phyloP scores from a whole-genome alignment of 805 yeast genomes.

The Yamadazyma takamatsuzukensis region DNA sequence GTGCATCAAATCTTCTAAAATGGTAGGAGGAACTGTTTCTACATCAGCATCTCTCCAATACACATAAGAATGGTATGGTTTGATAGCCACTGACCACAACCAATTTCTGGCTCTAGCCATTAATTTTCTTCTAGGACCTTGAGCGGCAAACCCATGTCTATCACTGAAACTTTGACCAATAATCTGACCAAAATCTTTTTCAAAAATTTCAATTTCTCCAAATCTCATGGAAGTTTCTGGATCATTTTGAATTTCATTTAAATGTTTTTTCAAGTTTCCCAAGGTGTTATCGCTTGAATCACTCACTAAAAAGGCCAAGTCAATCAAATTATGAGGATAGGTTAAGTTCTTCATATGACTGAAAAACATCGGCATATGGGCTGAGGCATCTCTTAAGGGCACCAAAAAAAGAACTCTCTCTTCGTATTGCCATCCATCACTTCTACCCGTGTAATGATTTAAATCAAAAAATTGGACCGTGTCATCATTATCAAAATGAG shows the following conservation, averaged over 20 bases:
- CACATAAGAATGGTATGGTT: slow-evolving; percentile 92
- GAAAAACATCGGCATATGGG: slow-evolving; percentile 86
- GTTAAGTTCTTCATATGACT: slow-evolving; percentile 74
- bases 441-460: slow-evolving; percentile 57
- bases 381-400: slow-evolving; percentile 89
- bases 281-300: slow-evolving; percentile 89
- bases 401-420: slow-evolving; percentile 84
- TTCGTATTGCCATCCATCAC: slow-evolving; percentile 72
- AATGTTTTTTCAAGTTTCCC: slow-evolving; percentile 55
- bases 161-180: slow-evolving; percentile 92
- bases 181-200: slow-evolving; percentile 86
- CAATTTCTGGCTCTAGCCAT: slow-evolving; percentile 97
- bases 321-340: slow-evolving; percentile 84
- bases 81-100: slow-evolving; percentile 80
- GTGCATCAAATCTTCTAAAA: slow-evolving; percentile 88
- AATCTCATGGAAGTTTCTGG: slow-evolving; percentile 60
- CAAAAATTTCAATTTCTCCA: slow-evolving; percentile 83
- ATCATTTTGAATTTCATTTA: slow-evolving; percentile 63
- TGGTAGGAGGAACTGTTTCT: slow-evolving; percentile 81
- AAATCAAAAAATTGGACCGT: slow-evolving; percentile 71
- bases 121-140: slow-evolving; percentile 89
- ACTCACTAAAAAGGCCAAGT: slow-evolving; percentile 78
- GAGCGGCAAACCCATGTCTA: slow-evolving; percentile 94
- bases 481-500: slow-evolving; percentile 26
- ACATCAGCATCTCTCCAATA: slow-evolving; percentile 98